These are phyloP conservation scores for Hypholoma sublateritium DNA, from an alignment of 768 basidiomycete species.

Conservation along the genomic window DNA sequence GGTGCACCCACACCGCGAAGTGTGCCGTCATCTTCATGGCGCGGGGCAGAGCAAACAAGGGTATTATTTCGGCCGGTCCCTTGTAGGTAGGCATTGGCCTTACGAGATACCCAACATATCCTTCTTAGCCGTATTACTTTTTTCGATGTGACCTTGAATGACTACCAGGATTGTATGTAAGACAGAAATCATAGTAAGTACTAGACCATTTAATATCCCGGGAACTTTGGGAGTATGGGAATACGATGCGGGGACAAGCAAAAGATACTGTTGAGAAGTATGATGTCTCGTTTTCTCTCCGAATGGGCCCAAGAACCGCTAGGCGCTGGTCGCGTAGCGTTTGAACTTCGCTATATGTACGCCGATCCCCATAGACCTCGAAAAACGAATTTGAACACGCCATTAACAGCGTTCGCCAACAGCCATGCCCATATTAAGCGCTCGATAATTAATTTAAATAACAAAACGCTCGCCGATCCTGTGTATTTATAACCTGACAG, in stretches of 20 bases:
- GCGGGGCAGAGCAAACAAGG: conserved; percentile 42
- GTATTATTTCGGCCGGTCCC: conserved; percentile 59
- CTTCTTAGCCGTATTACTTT: background rate
- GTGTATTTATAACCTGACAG: background rate
- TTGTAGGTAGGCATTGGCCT: conserved; percentile 42
- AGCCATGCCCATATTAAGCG: no score
- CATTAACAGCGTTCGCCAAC: background rate
- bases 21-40: conserved; percentile 47
- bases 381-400: background rate
- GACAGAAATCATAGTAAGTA: no score
- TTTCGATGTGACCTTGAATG: no score
- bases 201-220: no score
- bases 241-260: no score
- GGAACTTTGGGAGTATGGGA: no score
- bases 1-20: conserved; percentile 37
- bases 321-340: no score
- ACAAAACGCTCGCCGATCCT: background rate
- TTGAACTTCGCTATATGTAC: no score
- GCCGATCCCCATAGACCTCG: background rate
- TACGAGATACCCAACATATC: conserved; percentile 62
- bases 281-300: no score
- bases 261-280: no score
- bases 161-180: no score
- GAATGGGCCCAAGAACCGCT: no score
- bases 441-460: background rate